Conservation (phyloP, 306 rosid genomes). For the Sicyos edulis region DNA sequence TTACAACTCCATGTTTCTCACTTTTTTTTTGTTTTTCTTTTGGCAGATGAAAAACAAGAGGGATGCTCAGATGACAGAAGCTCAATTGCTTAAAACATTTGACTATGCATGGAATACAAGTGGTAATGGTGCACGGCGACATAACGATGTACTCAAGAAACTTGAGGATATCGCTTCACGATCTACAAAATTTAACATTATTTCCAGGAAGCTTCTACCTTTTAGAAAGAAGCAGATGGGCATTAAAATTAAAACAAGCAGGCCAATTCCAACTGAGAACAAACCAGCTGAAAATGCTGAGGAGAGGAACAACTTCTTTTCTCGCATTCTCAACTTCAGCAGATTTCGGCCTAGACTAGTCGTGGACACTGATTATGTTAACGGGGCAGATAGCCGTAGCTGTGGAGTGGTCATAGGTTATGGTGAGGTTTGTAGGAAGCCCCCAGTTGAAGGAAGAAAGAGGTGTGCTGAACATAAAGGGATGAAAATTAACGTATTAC, state of each 20-base stretch:
- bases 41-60: conserved; percentile 66
- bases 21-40: conserved; percentile 21
- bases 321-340: conserved; percentile 55
- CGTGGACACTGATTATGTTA: conserved; percentile 22
- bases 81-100: conserved; percentile 56
- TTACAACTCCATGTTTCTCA: conserved; percentile 5
- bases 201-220: conserved; percentile 42
- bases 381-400: conserved; percentile 30
- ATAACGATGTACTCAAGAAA: conserved; percentile 49
- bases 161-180: conserved; percentile 44
- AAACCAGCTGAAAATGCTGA: conserved; percentile 27
- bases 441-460: conserved; percentile 59
- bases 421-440: conserved; percentile 49
- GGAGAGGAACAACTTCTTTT: conserved; percentile 38
- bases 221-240: conserved; percentile 60
- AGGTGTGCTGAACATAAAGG: conserved; percentile 82
- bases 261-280: conserved; percentile 29
- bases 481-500: conserved; percentile 38
- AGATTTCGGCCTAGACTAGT: conserved; percentile 54
- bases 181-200: conserved; percentile 29
- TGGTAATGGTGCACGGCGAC: conserved; percentile 52
- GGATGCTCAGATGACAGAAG: conserved; percentile 52
- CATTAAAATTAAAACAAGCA: conserved; percentile 48
- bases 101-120: conserved; percentile 82
- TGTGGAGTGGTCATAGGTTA: conserved; percentile 55